Evolutionary conservation across 306 rosid species (phyloP), one percentile per base, ranked within the genome.

Genomic region (Quillaja saponaria): DNA sequence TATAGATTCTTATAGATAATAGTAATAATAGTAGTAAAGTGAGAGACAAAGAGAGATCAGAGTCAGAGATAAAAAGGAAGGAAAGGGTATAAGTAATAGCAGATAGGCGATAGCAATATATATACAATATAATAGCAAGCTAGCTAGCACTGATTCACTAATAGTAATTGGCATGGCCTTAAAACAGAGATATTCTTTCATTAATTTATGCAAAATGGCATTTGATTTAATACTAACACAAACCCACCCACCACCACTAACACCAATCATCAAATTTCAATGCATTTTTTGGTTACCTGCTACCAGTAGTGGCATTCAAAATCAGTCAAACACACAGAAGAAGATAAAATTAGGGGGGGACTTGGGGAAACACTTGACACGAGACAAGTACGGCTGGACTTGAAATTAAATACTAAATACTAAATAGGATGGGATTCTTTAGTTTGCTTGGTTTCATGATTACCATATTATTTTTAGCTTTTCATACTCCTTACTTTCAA

Each of bases 391-490:
- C 25, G 76, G 31, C 2, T 25, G 2, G 2, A 25, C 4, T 25
- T 25, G 6, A 39, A 39, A 39, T 2, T 8, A 39, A 39, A 39
- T 2, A 7, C 13, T 5, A 37, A 10, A 37, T 6, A 37, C 40
- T 37, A 10, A 37, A 6, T 5, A 5, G 40, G 40, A 37, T 10
- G 40, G 10, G 40, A 37, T 6, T 21, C 74, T 72, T 85, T 56
- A 79, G 58, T 76, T 58, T 61, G 74, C 77, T 80, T 55, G 79
- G 58, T 25, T 71, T 81, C 87, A 78, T 86, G 78, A 83, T 86
- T 76, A 74, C 90, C 87, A 78, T 77, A 81, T 86, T 78, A 86
- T 81, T 85, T 78, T 76, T 67, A 61, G 73, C 71, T 67, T 76
- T 86, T 67, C 55, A 14, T 41, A 21, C 4, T 7, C 68, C 61